phyloP scores from a whole-genome alignment of 2,329 filamentous ascomycete species.

The Pseudogymnoascus sp. region DNA sequence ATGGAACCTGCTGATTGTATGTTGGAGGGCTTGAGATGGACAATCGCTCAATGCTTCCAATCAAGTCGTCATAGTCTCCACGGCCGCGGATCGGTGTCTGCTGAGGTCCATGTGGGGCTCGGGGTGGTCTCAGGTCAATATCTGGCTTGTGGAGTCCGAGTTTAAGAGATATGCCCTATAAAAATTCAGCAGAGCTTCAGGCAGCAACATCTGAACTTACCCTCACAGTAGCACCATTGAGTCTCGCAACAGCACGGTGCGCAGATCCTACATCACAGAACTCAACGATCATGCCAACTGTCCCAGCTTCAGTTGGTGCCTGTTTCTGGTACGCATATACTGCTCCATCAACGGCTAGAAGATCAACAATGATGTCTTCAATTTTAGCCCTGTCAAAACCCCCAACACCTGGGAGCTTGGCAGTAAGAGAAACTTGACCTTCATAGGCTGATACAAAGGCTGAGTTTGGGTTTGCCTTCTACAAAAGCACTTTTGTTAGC shows the following conservation, averaged over 20 bases:
- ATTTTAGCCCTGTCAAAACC: conserved; percentile 24
- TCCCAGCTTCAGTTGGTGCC: conserved; percentile 34
- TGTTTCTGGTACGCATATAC: conserved; percentile 45
- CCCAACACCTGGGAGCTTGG: conserved; percentile 29
- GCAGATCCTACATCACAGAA: conserved; percentile 44
- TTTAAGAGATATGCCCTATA: conserved; percentile 7
- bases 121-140: neutral
- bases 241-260: conserved; percentile 33
- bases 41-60: conserved; percentile 10
- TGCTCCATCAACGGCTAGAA: conserved; percentile 42
- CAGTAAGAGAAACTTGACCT: conserved; percentile 47
- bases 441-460: conserved; percentile 40
- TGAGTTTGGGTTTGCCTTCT: conserved; percentile 28
- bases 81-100: conserved; percentile 11
- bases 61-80: neutral
- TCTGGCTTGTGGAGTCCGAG: conserved; percentile 12
- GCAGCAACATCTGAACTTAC: conserved; percentile 14
- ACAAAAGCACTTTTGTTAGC: neutral
- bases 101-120: neutral
- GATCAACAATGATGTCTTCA: conserved; percentile 34
- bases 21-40: neutral
- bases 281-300: conserved; percentile 44
- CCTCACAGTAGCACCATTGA: conserved; percentile 31
- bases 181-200: neutral
- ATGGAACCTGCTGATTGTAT: neutral